A percentile compares a stretch with the other conserved stretches of the same genome.
These are phyloP conservation scores for Coniochaeta prunicola DNA, from an alignment of 2,329 filamentous ascomycete genomes.

Conservation along the genomic window DNA sequence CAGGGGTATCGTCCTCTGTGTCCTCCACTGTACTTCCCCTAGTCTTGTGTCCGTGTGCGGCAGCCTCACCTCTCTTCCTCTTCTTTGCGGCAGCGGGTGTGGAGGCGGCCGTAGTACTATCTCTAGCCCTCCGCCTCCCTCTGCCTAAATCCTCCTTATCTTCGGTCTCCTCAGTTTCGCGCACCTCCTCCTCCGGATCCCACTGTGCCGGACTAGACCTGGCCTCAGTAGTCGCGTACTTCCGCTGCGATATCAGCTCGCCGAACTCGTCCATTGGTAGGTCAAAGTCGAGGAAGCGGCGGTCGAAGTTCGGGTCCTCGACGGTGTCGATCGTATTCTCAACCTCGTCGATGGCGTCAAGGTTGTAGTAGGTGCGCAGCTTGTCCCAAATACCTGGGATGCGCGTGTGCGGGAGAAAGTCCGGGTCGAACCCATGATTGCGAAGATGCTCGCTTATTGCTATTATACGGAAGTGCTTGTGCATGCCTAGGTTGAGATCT, in stretches of 20 bases:
- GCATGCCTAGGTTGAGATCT: conserved; percentile 56
- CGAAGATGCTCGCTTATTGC: conserved; percentile 74
- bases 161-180: neutral
- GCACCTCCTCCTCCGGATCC: conserved; percentile 19
- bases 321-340: conserved; percentile 53
- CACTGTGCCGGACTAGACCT: conserved; percentile 37
- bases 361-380: conserved; percentile 73
- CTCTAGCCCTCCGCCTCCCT: neutral
- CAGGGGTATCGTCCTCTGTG: conserved; percentile 39
- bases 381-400: conserved; percentile 92
- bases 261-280: conserved; percentile 44
- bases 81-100: conserved; percentile 24
- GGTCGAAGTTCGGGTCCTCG: conserved; percentile 48
- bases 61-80: conserved; percentile 33
- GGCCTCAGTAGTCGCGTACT: conserved; percentile 38
- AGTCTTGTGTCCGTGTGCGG: conserved; percentile 21
- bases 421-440: conserved; percentile 71
- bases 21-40: conserved; percentile 45
- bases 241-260: conserved; percentile 38
- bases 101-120: conserved; percentile 17
- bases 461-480: conserved; percentile 90
- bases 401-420: conserved; percentile 68
- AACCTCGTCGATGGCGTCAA: conserved; percentile 78
- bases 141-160: neutral
- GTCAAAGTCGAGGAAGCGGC: conserved; percentile 59